phyloP scores from a whole-genome alignment of 2,329 filamentous ascomycete species.

The Arthrobotrys conoides region DNA sequence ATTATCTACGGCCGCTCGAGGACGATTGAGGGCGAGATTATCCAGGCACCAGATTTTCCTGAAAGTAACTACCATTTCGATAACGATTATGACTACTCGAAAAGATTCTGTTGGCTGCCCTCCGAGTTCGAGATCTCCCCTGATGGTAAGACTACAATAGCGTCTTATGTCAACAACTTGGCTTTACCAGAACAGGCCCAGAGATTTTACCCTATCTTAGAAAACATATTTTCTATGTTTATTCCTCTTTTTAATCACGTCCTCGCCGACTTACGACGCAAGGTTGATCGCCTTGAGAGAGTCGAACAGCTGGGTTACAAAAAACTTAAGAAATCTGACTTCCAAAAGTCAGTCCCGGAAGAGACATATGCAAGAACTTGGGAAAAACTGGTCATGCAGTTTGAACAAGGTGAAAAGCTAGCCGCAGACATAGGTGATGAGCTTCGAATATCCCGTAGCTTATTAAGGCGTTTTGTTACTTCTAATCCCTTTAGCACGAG shows the following conservation, averaged over 20 bases:
- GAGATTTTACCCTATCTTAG: constrained; percentile 30
- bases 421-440: background rate
- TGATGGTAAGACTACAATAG: constrained; percentile 11
- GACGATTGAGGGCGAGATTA: background rate
- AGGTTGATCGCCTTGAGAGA: background rate
- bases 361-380: background rate
- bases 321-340: background rate
- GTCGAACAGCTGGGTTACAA: background rate
- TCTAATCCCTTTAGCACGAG: background rate
- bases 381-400: constrained; percentile 28
- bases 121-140: constrained; percentile 19
- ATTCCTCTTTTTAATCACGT: constrained; percentile 39
- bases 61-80: too few relatives aligned
- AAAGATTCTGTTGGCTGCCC: constrained; percentile 20
- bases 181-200: background rate
- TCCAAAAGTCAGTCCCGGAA: background rate
- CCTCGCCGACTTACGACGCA: constrained; percentile 13
- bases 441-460: background rate
- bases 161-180: constrained; percentile 37
- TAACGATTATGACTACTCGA: background rate
- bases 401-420: constrained; percentile 33
- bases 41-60: background rate
- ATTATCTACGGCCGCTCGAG: constrained; percentile 70
- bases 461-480: background rate
- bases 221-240: constrained; percentile 19